Conservation (phyloP, 1,284 basidiomycete species). For the Tilletia horrida region DNA sequence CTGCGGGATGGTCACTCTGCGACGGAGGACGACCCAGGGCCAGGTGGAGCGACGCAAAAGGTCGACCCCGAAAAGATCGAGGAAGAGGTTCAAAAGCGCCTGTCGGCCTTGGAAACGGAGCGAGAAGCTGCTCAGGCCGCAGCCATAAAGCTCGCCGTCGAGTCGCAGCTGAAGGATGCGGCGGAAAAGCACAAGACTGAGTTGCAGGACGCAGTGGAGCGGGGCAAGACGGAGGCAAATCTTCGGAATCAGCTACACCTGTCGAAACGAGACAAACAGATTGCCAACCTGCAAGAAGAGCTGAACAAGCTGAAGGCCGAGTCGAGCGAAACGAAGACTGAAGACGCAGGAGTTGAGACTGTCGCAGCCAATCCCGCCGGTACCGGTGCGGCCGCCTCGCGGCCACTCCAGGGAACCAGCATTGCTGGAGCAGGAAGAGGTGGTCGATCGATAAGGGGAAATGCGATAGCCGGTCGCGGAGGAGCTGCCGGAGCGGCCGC, state of each 20-base stretch:
- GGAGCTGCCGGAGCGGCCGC: background rate
- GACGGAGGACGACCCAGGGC: background rate
- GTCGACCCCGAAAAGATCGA: conserved; percentile 27
- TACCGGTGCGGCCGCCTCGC: background rate
- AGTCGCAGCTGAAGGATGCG: conserved; percentile 44
- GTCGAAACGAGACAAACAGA: conserved; percentile 51
- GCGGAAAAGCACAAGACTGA: conserved; percentile 41
- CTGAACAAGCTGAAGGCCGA: conserved; percentile 47
- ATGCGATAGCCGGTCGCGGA: background rate
- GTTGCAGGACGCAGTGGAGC: conserved; percentile 40
- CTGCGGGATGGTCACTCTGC: conserved; percentile 1
- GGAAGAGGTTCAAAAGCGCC: conserved; percentile 29
- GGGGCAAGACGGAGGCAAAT: conserved; percentile 52
- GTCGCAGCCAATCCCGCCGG: background rate
- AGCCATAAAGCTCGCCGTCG: conserved; percentile 38
- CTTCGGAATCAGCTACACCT: conserved; percentile 51
- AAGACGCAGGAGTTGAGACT: background rate
- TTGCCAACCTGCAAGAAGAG: conserved; percentile 46
- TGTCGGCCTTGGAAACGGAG: conserved; percentile 35
- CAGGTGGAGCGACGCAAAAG: background rate
- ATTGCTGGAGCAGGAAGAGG: background rate
- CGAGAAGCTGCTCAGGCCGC: conserved; percentile 30
- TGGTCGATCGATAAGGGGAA: background rate
- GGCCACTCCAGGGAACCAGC: background rate
- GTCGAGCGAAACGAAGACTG: background rate